Evolutionary conservation across 2,329 filamentous ascomycete genomes (phyloP), one percentile per base, ranked within the genome.

Genomic region (Nothophaeocryptopus gaeumannii): DNA sequence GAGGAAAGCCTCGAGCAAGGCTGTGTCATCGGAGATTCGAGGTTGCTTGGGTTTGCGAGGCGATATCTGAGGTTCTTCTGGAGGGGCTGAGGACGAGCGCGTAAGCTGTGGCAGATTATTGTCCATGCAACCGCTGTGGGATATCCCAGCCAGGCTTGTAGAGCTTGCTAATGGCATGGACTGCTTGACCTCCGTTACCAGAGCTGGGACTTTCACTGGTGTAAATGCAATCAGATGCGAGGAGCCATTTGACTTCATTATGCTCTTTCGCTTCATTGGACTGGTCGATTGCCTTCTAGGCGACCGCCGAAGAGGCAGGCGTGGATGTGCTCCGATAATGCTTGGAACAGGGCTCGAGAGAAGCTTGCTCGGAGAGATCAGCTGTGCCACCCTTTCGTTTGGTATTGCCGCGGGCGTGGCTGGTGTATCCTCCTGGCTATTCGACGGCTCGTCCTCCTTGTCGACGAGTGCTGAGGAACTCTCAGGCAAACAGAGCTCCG

Each of bases 1-100:
- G 36, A 78, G 67, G 54, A 77, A 78, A 32, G 75, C 73, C 51
- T 74, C 74, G 5, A 78, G 63, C 12, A 76, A 60, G 1, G 74
- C 74, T 7, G 75, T 77, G 51, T 78, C 75, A 47, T 75, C 74
- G 63, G 54, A 77, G 40, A 59, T 68, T 52, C 49, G 70, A 57
- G 66, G 64, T 34, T 61, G 57, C 14, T 54, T 38, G 26, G 58
- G 52, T 51, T 55, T 63, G 16, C 48, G 57, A 8, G 51, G 58
- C 30, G 53, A 56, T 45, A 55, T 63, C 26, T 60, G 53, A 5
- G 64, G 63, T 47, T 65, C 62, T 45, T 66, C 65, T 16, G 64
- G 64, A 13, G 65, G 65, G n/a, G 65, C 66, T n/a, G 67, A 70
- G 9, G 60, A 56, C 12, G 58, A 58, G 47, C 54, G 48, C 13